A percentile compares a stretch with the other conserved stretches of the same genome.
Evolutionary conservation across 1,139 yeast species (phyloP).

Genomic region (Pichia sp.): DNA sequence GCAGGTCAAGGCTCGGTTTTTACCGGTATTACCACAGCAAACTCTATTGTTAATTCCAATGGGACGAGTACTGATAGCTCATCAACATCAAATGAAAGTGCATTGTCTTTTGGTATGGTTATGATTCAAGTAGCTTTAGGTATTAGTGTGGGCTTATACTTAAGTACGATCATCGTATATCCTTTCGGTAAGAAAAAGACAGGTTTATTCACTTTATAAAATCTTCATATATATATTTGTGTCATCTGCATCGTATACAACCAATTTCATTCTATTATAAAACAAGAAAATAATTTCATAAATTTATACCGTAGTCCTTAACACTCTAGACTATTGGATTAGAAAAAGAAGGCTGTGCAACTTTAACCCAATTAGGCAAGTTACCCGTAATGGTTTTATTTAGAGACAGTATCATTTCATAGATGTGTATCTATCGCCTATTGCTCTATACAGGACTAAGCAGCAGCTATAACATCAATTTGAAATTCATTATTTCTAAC

Average conservation of each 20-base stretch:
- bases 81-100: conserved; percentile 28
- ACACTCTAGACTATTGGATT: no score
- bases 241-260: no score
- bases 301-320: no score
- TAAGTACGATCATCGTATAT: conserved; percentile 85
- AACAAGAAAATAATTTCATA: no score
- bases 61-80: conserved; percentile 27
- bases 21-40: conserved; percentile 77
- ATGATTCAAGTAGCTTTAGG: conserved; percentile 96
- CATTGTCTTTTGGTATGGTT: conserved; percentile 68
- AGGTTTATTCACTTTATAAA: conserved; percentile 75
- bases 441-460: no score
- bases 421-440: no score
- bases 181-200: conserved; percentile 90
- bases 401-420: no score
- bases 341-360: no score
- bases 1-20: conserved; percentile 85
- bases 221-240: no score
- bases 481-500: background rate
- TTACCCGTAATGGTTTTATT: no score
- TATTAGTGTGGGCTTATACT: conserved; percentile 89
- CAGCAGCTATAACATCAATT: background rate
- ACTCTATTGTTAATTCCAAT: conserved; percentile 51
- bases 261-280: background rate
- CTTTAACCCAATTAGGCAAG: no score